Evolutionary conservation across 495 filamentous ascomycete species (phyloP).

Genomic region (Apodospora peruviana): DNA sequence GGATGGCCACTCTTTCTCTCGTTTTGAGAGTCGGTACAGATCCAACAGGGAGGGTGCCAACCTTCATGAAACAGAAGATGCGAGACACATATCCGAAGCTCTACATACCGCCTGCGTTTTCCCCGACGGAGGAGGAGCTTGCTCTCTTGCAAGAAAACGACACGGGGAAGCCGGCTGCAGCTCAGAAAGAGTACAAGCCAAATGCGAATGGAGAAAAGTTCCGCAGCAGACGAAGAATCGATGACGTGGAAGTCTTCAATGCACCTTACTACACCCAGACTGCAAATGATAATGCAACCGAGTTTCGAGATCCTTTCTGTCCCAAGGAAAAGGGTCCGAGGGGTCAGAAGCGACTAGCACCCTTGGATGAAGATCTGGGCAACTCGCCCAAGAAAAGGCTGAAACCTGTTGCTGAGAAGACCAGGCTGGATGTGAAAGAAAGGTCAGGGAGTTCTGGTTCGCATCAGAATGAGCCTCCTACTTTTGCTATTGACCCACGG

Average conservation of each 20-base stretch:
- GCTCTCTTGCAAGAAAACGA: constrained; percentile 19
- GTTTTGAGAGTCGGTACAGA: constrained; percentile 23
- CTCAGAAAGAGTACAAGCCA: constrained; percentile 11
- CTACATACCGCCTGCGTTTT: constrained; percentile 40
- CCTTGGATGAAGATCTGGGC: constrained; percentile 3
- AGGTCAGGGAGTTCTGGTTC: too few relatives aligned
- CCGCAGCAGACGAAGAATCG: constrained; percentile 24
- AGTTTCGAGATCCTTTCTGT: constrained; percentile 16
- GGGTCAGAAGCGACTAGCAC: constrained; percentile 13
- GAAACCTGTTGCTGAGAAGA: neutral
- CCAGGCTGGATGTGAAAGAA: too few relatives aligned
- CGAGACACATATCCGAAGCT: constrained; percentile 34
- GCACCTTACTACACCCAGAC: constrained; percentile 29
- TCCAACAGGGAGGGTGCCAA: constrained; percentile 14
- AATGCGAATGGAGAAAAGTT: constrained; percentile 25
- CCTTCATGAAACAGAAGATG: constrained; percentile 33
- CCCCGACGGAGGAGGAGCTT: constrained; percentile 32
- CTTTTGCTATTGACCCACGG: too few relatives aligned
- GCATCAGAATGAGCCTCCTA: too few relatives aligned
- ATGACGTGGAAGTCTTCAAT: constrained; percentile 29
- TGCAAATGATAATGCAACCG: constrained; percentile 1
- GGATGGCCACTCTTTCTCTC: constrained; percentile 14
- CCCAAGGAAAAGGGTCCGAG: neutral
- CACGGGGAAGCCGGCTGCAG: constrained; percentile 2
- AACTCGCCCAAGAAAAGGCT: constrained; percentile 13